These are phyloP conservation scores for Collybia sp. DNA, from an alignment of 768 basidiomycete species.

Conservation along the genomic window DNA sequence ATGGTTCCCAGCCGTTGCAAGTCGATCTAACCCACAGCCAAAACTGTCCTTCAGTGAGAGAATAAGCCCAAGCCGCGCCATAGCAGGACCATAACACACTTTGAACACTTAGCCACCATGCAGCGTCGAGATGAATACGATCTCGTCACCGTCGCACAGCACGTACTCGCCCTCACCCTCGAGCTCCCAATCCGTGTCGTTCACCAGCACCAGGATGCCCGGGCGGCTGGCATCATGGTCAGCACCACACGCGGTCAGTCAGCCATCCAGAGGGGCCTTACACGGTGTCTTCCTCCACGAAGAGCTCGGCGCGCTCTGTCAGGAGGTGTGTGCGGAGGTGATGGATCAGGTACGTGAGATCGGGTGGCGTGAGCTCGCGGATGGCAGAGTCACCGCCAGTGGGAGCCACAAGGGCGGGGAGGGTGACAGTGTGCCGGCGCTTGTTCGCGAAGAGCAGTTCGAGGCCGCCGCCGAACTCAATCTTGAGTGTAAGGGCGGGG, in stretches of 20 bases:
- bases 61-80: too few species aligned
- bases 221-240: slow-evolving; percentile 63
- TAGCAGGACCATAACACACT: too few species aligned
- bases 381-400: slow-evolving; percentile 23
- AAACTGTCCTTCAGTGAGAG: too few species aligned
- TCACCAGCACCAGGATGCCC: slow-evolving; percentile 94
- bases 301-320: slow-evolving; percentile 83
- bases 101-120: slow-evolving; percentile 68
- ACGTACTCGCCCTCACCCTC: slow-evolving; percentile 90
- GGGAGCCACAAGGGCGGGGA: slow-evolving; percentile 43
- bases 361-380: slow-evolving; percentile 37
- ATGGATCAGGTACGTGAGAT: slow-evolving; percentile 74
- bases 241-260: not conserved
- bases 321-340: slow-evolving; percentile 76
- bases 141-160: slow-evolving; percentile 75
- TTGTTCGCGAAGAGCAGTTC: slow-evolving; percentile 79
- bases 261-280: slow-evolving; percentile 31
- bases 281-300: slow-evolving; percentile 86
- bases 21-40: too few species aligned
- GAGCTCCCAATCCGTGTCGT: slow-evolving; percentile 97
- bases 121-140: slow-evolving; percentile 95
- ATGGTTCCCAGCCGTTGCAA: too few species aligned
- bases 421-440: slow-evolving; percentile 48
- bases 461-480: slow-evolving; percentile 83
- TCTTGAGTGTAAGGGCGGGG: slow-evolving; percentile 37